Conservation (phyloP, 2,329 filamentous ascomycete genomes). For the Penicillium sp. region DNA sequence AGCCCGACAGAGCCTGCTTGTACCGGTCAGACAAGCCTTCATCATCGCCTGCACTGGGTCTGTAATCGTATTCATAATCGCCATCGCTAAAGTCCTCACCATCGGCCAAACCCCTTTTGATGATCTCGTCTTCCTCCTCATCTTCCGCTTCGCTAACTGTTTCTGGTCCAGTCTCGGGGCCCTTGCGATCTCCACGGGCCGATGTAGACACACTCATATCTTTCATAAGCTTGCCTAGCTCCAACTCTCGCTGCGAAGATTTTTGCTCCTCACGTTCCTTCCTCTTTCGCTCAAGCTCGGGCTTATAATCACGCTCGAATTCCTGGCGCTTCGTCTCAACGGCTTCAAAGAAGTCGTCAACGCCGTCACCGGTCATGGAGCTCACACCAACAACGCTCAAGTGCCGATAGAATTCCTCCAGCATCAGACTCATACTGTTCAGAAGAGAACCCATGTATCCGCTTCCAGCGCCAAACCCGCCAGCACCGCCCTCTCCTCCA, state of each 20-base stretch:
- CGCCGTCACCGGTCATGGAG: slow-evolving; percentile 85
- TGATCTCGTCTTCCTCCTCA: slow-evolving; percentile 49
- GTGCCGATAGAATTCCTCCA: slow-evolving; percentile 97
- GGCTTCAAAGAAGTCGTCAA: slow-evolving; percentile 91
- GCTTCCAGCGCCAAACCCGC: slow-evolving; percentile 69
- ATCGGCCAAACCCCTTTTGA: slow-evolving; percentile 54
- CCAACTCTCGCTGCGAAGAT: slow-evolving; percentile 71
- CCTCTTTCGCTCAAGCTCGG: slow-evolving; percentile 80
- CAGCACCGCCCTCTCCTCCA: slow-evolving; percentile 67
- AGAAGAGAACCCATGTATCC: slow-evolving; percentile 96
- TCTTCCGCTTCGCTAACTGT: slow-evolving; percentile 56
- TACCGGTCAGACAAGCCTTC: slow-evolving; percentile 76
- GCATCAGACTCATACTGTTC: slow-evolving; percentile 96
- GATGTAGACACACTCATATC: slow-evolving; percentile 72
- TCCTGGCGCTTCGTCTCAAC: slow-evolving; percentile 85
- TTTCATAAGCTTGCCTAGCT: slow-evolving; percentile 91
- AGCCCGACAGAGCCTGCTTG: slow-evolving; percentile 70
- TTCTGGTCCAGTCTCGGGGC: slow-evolving; percentile 41
- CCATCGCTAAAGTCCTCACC: slow-evolving; percentile 52
- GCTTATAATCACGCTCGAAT: slow-evolving; percentile 87
- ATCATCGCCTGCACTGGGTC: slow-evolving; percentile 61
- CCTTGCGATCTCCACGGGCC: slow-evolving; percentile 33
- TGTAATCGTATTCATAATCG: slow-evolving; percentile 56
- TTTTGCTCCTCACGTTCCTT: slow-evolving; percentile 77
- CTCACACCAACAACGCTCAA: slow-evolving; percentile 91